Evolutionary conservation across 2,329 filamentous ascomycete genomes (phyloP), one percentile per base, ranked within the genome.

Genomic region (Sporothrix inflata): DNA sequence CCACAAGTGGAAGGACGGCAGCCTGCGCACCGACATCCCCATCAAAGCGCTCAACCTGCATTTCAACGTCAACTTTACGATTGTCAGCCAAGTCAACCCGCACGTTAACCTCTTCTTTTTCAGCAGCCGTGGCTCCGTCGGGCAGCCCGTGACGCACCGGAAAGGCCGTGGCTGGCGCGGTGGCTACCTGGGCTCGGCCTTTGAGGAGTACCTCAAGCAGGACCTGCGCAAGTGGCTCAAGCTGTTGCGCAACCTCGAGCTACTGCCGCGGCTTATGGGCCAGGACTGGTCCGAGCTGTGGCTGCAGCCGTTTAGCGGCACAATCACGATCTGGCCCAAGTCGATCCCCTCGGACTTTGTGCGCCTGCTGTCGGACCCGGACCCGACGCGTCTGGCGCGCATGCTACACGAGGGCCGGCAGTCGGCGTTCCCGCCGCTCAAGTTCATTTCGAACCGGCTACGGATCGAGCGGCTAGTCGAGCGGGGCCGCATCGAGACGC

Each of bases 51-150:
- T 99, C 69, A 98, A 99, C 80, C 86, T 97, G 0, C 94, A 98
- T 79, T 99, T 99, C 85, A 98, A 98, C 80, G 96, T 98, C 80
- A 98, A 97, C 80, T 99, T 98, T 81, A 95, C 93, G 75, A 94
- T 99, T 75, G 96, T 91, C 77, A 87, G 86, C 76, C 88, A 94
- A 83, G 95, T 98, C 66, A 99, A 99, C 80, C 96, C 96, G 1
- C 96, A 99, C 80, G 95, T 99, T 81, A 98, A 97, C 78, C 90
- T 98, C 38, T 99, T 99, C 86, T 98, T 99, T 87, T 99, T 98
- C 85, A 96, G 92, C 40, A 97, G 94, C 0, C 89, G 96, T 42
- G 96, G 96, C 14, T 92, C 92, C 0, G 95, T 98, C 11, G 96
- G 96, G 5, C 91, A 93, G 69, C 96, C 96, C 11, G 96, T 98